Evolutionary conservation across 192 early-diverging fungal genomes (phyloP), one percentile per base, ranked within the genome.

Genomic region (Phycomyces blakesleeanus): DNA sequence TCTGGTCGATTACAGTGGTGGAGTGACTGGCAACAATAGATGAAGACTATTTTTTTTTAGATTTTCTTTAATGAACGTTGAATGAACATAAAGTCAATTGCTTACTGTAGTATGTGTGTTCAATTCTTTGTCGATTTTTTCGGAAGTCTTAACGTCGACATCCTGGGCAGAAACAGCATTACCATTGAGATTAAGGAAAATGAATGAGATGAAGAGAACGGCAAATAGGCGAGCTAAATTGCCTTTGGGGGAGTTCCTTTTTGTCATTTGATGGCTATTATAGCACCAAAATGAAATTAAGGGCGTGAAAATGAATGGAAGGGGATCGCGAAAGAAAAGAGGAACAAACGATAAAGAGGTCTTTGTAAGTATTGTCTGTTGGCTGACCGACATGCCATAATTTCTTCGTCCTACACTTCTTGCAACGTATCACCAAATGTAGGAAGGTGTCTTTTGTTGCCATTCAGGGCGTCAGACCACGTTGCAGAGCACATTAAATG

Each of bases 401-500:
- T 34, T 34, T 34, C 44, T 14, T 47, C 44, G 44, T 47, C 44
- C 44, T 18, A 47, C 44, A 47, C 44, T 47, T 47, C 44, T 47
- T 47, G 44, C 18, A 47, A 47, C 44, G 44, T 47, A 18, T 18
- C 44, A 47, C 44, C 44, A 47, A 47, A n/a, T 47, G 44, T n/a
- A 18, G 18, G 18, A 47, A n/a, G 18, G 44, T 14, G 12, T 18
- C 18, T 18, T n/a, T n/a, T 18, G 44, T 47, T 47, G 44, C 44
- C 44, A 47, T 47, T n/a, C 15, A 47, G 44, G 44, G 44, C 44
- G 12, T 14, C 12, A 47, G 18, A 47, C 12, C 44, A 47, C 44
- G 44, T 47, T 47, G 44, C 18, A 34, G 29, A 34, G 29, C 44
- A 14, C 15, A 14, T 47, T 18, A 47, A 47, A n/a, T 14, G 44